phyloP scores from a whole-genome alignment of 1,284 basidiomycete genomes.

The Boletus coffeatus region DNA sequence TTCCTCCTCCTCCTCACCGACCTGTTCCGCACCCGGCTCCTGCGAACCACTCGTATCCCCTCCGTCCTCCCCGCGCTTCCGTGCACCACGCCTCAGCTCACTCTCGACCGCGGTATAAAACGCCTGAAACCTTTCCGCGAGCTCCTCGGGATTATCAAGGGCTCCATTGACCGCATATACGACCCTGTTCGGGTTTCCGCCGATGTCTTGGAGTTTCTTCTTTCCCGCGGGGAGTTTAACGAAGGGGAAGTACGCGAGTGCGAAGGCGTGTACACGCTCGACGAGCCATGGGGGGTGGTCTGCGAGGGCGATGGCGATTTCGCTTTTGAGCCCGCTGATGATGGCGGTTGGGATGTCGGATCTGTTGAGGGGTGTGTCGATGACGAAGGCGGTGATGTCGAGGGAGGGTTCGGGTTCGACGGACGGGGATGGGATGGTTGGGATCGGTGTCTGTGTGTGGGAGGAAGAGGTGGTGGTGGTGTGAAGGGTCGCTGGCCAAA shows the following conservation, averaged over 20 bases:
- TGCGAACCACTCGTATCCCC: constrained; percentile 8
- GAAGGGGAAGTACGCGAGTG: constrained; percentile 45
- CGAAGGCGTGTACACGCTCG: constrained; percentile 57
- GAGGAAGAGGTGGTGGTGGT: constrained; percentile 23
- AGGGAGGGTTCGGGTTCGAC: constrained; percentile 33
- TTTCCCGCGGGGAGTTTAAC: constrained; percentile 31
- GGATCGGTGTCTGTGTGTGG: not conserved
- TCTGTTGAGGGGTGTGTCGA: constrained; percentile 46
- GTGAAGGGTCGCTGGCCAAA: constrained; percentile 46
- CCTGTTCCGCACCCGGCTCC: constrained; percentile 13
- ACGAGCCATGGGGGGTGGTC: constrained; percentile 54
- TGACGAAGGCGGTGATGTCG: constrained; percentile 55
- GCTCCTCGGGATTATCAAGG: constrained; percentile 43
- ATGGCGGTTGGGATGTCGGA: constrained; percentile 57
- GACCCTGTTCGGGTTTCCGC: constrained; percentile 21
- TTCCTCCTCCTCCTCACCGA: constrained; percentile 21
- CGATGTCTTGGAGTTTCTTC: constrained; percentile 29
- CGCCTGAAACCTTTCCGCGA: constrained; percentile 61
- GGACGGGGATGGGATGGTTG: not conserved
- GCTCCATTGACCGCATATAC: constrained; percentile 35
- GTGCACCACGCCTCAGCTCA: constrained; percentile 36
- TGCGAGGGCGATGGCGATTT: constrained; percentile 48
- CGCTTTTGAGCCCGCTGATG: constrained; percentile 50
- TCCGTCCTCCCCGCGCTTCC: constrained; percentile 14
- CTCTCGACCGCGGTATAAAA: constrained; percentile 65